Evolutionary conservation across 2,329 filamentous ascomycete genomes (phyloP).

Genomic region (Grosmannia huntii): DNA sequence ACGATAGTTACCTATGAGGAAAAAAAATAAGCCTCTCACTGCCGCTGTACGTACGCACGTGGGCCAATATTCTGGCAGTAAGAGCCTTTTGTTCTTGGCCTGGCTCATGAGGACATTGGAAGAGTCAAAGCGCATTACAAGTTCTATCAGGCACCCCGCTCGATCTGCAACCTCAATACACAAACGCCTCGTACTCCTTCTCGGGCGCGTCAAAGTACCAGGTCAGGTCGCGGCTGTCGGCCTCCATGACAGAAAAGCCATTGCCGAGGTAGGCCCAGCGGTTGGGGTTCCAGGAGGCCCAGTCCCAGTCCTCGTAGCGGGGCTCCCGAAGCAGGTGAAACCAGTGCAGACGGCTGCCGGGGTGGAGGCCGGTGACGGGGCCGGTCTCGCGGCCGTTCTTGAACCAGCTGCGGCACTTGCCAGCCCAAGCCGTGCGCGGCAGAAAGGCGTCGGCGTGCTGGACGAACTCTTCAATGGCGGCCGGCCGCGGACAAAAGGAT

Average conservation of each 20-base stretch:
- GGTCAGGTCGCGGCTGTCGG: slow-evolving; percentile 26
- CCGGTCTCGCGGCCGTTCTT: slow-evolving; percentile 13
- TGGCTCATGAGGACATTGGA: too few species aligned
- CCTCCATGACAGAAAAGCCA: slow-evolving; percentile 29
- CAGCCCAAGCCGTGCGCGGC: slow-evolving; percentile 19
- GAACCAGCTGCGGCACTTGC: slow-evolving; percentile 17
- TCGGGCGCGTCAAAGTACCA: slow-evolving; percentile 34
- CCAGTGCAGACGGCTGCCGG: slow-evolving; percentile 12
- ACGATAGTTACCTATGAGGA: too few species aligned
- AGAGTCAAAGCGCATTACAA: too few species aligned
- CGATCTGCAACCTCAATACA: not conserved
- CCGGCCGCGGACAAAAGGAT: slow-evolving; percentile 6
- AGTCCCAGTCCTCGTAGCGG: slow-evolving; percentile 11
- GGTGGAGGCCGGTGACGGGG: slow-evolving; percentile 9
- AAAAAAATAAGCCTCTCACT: too few species aligned
- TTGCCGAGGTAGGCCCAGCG: slow-evolving; percentile 31
- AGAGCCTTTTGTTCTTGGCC: too few species aligned
- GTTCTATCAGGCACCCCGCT: too few species aligned
- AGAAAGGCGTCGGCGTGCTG: slow-evolving; percentile 19
- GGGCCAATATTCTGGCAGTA: too few species aligned
- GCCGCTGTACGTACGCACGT: too few species aligned
- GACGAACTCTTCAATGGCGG: slow-evolving; percentile 13
- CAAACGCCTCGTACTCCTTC: slow-evolving; percentile 33
- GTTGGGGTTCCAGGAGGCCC: slow-evolving; percentile 24
- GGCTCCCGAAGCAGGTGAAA: slow-evolving; percentile 9